Evolutionary conservation across 2,329 filamentous ascomycete species (phyloP).

Genomic region (Dryadomyces quercus-mongolicae): DNA sequence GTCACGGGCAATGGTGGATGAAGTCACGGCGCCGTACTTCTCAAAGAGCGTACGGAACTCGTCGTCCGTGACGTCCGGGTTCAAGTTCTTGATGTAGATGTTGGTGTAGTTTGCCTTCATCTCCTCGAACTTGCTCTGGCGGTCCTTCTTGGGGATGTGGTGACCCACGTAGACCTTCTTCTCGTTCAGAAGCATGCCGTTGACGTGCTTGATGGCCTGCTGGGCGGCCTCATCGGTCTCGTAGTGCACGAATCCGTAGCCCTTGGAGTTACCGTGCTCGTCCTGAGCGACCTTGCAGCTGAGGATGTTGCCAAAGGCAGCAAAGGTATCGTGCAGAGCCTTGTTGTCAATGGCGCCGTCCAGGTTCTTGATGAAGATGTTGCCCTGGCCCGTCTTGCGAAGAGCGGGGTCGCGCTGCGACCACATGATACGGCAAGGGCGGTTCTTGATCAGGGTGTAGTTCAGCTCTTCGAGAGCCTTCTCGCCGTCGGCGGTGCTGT

Average conservation of each 20-base stretch:
- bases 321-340: constrained; percentile 98
- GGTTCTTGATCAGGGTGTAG: constrained; percentile 98
- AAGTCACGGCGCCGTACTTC: constrained; percentile 88
- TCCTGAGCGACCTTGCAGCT: constrained; percentile 99
- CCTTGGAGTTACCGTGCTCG: constrained; percentile 92
- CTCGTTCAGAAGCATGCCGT: constrained; percentile 99
- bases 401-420: constrained; percentile 98
- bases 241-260: constrained; percentile 98
- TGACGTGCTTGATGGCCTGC: constrained; percentile 98
- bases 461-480: constrained; percentile 98
- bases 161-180: constrained; percentile 99
- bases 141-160: constrained; percentile 99
- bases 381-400: constrained; percentile 97
- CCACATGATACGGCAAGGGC: constrained; percentile 99
- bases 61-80: constrained; percentile 72
- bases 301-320: constrained; percentile 96
- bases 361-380: constrained; percentile 99
- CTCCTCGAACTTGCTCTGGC: constrained; percentile 99
- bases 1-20: constrained; percentile 84
- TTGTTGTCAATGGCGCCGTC: constrained; percentile 99
- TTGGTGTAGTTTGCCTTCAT: constrained; percentile 99
- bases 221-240: constrained; percentile 96
- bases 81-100: constrained; percentile 98
- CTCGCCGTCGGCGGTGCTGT: constrained; percentile 90
- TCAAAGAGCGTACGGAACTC: constrained; percentile 92